Conservation (phyloP, 345 rosid genomes). For the Eucalyptus dawsonii region DNA sequence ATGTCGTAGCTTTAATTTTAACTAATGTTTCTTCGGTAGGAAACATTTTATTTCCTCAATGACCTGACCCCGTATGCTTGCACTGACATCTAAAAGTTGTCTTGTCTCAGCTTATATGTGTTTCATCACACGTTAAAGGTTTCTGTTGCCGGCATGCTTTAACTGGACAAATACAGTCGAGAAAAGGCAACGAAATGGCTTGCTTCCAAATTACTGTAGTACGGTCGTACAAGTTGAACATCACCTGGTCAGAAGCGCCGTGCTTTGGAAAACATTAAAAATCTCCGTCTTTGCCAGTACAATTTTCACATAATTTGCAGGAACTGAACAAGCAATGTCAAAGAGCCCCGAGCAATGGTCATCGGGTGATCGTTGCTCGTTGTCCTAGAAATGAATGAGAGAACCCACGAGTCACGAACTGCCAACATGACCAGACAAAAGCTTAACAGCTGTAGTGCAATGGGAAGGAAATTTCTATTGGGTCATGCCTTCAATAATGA, state of each 20-base stretch:
- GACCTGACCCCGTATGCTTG: not conserved
- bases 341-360: not conserved
- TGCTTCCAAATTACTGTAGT: not conserved
- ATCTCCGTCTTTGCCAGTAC: not conserved
- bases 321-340: not conserved
- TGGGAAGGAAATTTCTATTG: not conserved
- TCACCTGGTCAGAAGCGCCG: not conserved
- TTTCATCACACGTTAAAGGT: not conserved
- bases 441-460: not conserved
- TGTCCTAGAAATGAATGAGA: not conserved
- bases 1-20: not conserved
- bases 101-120: not conserved
- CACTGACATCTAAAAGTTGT: not conserved
- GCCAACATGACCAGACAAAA: not conserved
- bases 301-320: not conserved
- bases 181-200: not conserved
- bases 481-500: not conserved
- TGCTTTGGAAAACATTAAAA: not conserved
- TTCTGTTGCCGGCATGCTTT: not conserved
- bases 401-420: not conserved
- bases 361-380: not conserved
- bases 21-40: not conserved
- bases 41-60: not conserved
- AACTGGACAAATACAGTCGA: not conserved
- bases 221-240: not conserved